Percentiles rank a stretch among this genome's conserved stretches.
These are phyloP conservation scores for Sungouiozyma ichnusensis DNA, from an alignment of 805 yeast genomes.

Conservation along the genomic window DNA sequence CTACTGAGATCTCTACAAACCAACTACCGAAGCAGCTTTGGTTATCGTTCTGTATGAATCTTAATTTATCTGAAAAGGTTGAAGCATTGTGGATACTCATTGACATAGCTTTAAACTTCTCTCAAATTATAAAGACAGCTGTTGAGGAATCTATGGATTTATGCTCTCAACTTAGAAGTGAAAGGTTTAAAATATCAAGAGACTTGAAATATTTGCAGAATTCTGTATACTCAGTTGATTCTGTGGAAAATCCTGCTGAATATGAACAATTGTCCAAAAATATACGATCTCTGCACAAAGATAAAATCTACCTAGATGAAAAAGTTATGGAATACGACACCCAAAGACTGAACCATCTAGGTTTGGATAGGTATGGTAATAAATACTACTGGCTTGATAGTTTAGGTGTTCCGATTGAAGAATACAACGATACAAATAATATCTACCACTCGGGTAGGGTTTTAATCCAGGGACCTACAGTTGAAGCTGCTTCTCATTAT, in stretches of 20 bases:
- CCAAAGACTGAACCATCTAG: slow-evolving; percentile 66
- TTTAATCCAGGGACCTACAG: slow-evolving; percentile 86
- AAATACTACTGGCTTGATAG: slow-evolving; percentile 93
- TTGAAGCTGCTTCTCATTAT: slow-evolving; percentile 33
- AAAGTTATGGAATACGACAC: slow-evolving; percentile 59
- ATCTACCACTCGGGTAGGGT: slow-evolving; percentile 71
- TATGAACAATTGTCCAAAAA: slow-evolving; percentile 16
- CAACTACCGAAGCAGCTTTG: slow-evolving; percentile 31
- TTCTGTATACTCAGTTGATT: slow-evolving; percentile 11
- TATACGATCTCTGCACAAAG: slow-evolving; percentile 35
- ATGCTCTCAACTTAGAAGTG: slow-evolving; percentile 26
- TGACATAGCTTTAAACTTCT: slow-evolving; percentile 37
- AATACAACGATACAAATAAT: slow-evolving; percentile 35
- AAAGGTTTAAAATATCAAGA: slow-evolving; percentile 22
- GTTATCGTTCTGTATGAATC: slow-evolving; percentile 42
- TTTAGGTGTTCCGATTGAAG: slow-evolving; percentile 61
- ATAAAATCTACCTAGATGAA: slow-evolving; percentile 46
- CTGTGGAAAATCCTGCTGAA: slow-evolving; percentile 10
- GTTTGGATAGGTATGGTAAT: slow-evolving; percentile 75
- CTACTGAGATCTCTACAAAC: slow-evolving; percentile 15
- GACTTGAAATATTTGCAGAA: slow-evolving; percentile 13
- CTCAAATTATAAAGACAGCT: slow-evolving; percentile 23
- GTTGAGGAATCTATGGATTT: slow-evolving; percentile 27
- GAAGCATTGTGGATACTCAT: slow-evolving; percentile 51
- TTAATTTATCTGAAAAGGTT: slow-evolving; percentile 46